These are phyloP conservation scores for Clohesyomyces aquaticus DNA, from an alignment of 495 filamentous ascomycete genomes.

Conservation along the genomic window DNA sequence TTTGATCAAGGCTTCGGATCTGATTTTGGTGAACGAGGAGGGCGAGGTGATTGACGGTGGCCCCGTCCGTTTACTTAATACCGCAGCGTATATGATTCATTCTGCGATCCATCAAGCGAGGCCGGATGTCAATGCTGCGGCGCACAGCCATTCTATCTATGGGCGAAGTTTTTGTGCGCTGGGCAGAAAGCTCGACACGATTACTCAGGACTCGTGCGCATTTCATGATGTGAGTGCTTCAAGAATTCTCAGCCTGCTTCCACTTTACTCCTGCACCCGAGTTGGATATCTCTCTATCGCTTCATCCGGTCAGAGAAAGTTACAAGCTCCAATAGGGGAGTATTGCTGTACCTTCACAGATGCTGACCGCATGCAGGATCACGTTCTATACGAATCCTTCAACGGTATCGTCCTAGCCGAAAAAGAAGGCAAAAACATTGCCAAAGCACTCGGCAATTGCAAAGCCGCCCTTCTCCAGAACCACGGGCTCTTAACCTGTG, in stretches of 20 bases:
- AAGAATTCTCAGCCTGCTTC: no score
- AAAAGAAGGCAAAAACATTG: slow-evolving; percentile 72
- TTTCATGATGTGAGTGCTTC: slow-evolving; percentile 46
- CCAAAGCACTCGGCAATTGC: slow-evolving; percentile 62
- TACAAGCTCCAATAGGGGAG: no score
- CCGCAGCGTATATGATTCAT: slow-evolving; percentile 58
- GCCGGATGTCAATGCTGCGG: slow-evolving; percentile 72
- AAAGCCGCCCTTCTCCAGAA: slow-evolving; percentile 76
- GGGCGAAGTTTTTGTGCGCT: slow-evolving; percentile 70
- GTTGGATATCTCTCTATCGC: no score
- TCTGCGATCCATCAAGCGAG: slow-evolving; percentile 64
- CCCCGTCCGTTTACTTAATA: slow-evolving; percentile 63
- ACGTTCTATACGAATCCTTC: slow-evolving; percentile 67
- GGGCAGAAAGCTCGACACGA: slow-evolving; percentile 69
- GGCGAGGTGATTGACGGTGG: slow-evolving; percentile 74
- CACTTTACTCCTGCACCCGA: no score
- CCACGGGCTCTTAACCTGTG: slow-evolving; percentile 63
- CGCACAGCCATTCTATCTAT: slow-evolving; percentile 73
- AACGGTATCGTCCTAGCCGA: slow-evolving; percentile 73
- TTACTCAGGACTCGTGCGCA: slow-evolving; percentile 53
- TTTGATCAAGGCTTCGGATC: slow-evolving; percentile 68
- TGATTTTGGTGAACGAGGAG: slow-evolving; percentile 69
- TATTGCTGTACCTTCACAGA: no score
- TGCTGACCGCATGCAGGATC: no score
- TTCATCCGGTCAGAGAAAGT: no score